Evolutionary conservation across 148 eudicot genomes (phyloP), one percentile per base, ranked within the genome.

Genomic region (Camellia granthamiana): DNA sequence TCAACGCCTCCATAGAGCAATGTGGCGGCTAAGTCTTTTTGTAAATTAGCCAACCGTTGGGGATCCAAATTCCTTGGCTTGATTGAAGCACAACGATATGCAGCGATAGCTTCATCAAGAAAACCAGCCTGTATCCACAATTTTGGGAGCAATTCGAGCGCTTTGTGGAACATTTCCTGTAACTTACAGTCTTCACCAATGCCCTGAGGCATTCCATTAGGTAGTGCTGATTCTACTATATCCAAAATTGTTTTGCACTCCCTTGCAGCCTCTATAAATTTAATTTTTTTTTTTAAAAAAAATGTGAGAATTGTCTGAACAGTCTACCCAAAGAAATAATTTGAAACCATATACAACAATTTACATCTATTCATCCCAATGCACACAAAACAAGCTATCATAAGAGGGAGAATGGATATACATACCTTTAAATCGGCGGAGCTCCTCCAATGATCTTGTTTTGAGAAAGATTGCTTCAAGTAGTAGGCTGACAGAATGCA

Each of bases 401-500:
- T 30, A 30, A 67, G 41, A 38, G 44, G 7, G 64, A 21, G 58
- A 71, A 52, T 15, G 9, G 16, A 49, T 62, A 69, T 86, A 96
- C 99, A 69, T 86, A 96, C 99, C 99, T 96, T 86, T 83, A 79
- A 88, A 77, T 65, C 86, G 82, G 47, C 95, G 91, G 49, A 96
- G 92, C 79, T 91, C 91, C 41, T 88, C 84, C 72, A 93, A 82
- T 23, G 95, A 93, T 76, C 88, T 96, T 60, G 99, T 88, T 88
- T 96, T 93, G 2, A 96, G 94, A 65, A 93, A 80, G 78, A 92
- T 88, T 77, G 98, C 97, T 86, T 96, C 99, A 51, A 93, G 93
- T 75, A 96, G 88, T 49, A 96, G 85, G 88, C 97, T 91, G 64
- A 96, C 97, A 15, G 99, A 96, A 86, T 91, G 97, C 90, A 94